phyloP scores from a whole-genome alignment of 1,139 yeast genomes.

The Kurtzmaniella natalensis region DNA sequence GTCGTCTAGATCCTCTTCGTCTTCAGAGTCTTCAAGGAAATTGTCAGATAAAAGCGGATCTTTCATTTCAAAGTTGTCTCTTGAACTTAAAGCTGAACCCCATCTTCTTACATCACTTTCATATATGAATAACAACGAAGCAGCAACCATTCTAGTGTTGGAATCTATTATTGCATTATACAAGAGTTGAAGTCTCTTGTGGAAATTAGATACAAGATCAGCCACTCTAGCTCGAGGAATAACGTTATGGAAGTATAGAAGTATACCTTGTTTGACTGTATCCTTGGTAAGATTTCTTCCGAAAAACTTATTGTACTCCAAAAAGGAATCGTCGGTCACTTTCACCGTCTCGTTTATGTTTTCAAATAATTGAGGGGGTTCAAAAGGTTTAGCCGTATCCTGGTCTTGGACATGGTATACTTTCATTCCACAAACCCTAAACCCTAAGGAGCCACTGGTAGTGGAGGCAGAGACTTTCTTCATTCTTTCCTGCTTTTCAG shows the following conservation, averaged over 20 bases:
- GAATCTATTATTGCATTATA: constrained; percentile 58
- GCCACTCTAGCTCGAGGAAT: constrained; percentile 22
- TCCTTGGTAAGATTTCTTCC: constrained; percentile 57
- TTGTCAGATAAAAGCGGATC: constrained; percentile 37
- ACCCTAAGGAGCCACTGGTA: constrained; percentile 72
- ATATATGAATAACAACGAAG: constrained; percentile 68
- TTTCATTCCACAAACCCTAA: constrained; percentile 89
- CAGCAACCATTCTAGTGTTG: constrained; percentile 67
- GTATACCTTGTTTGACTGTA: constrained; percentile 46
- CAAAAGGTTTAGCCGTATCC: constrained; percentile 6
- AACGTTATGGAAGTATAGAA: constrained; percentile 43
- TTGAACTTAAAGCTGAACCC: constrained; percentile 24
- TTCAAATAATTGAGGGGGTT: constrained; percentile 4
- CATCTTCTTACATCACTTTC: constrained; percentile 62
- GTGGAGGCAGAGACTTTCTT: constrained; percentile 61
- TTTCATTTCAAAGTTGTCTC: constrained; percentile 23
- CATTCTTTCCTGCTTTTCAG: constrained; percentile 61
- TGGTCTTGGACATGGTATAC: too few relatives aligned
- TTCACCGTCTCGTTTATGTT: constrained; percentile 15
- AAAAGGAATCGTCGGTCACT: constrained; percentile 18
- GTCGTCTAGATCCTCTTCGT: constrained; percentile 28
- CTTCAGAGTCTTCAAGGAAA: constrained; percentile 21
- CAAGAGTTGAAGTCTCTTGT: constrained; percentile 57
- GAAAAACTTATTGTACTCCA: constrained; percentile 58
- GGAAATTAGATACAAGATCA: constrained; percentile 36